Evolutionary conservation across 108 stramenopile species (phyloP), one percentile per base, ranked within the genome.

Genomic region (Parmales sp.): DNA sequence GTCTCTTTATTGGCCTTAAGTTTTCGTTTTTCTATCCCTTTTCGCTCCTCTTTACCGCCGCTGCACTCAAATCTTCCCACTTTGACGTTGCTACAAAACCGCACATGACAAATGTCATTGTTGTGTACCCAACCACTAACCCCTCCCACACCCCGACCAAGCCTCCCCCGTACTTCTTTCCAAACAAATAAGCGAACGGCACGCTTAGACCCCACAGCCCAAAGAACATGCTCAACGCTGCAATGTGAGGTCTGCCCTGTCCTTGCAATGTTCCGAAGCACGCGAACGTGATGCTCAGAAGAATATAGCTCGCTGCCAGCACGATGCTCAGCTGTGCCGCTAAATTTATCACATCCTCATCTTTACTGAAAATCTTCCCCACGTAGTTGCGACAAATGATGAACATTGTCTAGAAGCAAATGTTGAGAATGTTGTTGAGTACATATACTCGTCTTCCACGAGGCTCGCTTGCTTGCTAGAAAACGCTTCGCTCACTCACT

Each of bases 181-280:
- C 54, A 31, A 60, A 60, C 28, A 60, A 4, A 16, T 34, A 60
- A 3, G 54, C 54, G 29, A 2, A 34, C 28, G 54, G 54, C 20
- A 60, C 54, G 1, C n/a, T 19, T 2, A 60, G 28, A 0, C 54
- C 54, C 54, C 54, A 60, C 16, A 60, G 54, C 3, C 54, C 54
- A 16, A 60, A 28, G 54, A 60, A 60, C 54, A 60, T 60, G 26
- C 28, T 34, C 4, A 60, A 7, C 5, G 54, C 54, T 6, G 49
- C 49, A n/a, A 60, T 34, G 54, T 60, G 54, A 28, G 54, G 54
- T 2, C 54, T 11, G 0, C 54, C 25, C 20, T 60, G 54, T 16
- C 54, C 54, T 60, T 60, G 54, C 0, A 60, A 34, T 7, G 54
- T 31, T 34, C 54, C 54, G 54, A 60, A 60, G 28, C 54, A 60